A percentile compares a stretch with the other conserved stretches of the same genome.
These are phyloP conservation scores for Tulasnella sp. DNA, from an alignment of 768 basidiomycete genomes.

Conservation along the genomic window DNA sequence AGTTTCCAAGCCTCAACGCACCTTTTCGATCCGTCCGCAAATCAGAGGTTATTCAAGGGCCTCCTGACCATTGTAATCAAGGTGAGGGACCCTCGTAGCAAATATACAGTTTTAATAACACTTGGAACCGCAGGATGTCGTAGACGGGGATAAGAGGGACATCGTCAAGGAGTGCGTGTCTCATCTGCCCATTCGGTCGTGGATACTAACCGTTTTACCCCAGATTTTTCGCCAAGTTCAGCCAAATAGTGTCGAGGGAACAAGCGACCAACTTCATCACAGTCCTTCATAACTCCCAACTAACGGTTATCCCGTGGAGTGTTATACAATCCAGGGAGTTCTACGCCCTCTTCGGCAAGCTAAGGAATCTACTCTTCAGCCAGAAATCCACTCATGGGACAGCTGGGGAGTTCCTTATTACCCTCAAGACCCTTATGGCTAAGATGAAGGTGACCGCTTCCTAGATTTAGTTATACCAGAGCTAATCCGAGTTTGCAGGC, in stretches of 20 bases:
- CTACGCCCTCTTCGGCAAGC: constrained; percentile 48
- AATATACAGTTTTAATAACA: too few relatives aligned
- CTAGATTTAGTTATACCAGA: too few relatives aligned
- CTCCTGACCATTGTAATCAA: constrained; percentile 62
- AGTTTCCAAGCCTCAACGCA: constrained; percentile 32
- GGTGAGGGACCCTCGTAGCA: constrained; percentile 33
- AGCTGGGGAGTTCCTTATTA: constrained; percentile 53
- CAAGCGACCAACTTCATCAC: constrained; percentile 61
- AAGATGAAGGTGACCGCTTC: too few relatives aligned
- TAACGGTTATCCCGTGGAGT: constrained; percentile 62
- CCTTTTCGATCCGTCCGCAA: constrained; percentile 55
- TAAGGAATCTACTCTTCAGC: constrained; percentile 48
- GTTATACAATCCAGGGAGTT: constrained; percentile 61
- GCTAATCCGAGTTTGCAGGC: not conserved
- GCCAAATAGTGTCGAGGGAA: constrained; percentile 57
- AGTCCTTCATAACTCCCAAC: constrained; percentile 50
- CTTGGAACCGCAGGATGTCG: constrained; percentile 48
- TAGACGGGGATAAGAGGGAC: constrained; percentile 55
- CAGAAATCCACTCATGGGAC: constrained; percentile 48
- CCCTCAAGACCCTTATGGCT: constrained; percentile 62
- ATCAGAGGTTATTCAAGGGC: constrained; percentile 56
- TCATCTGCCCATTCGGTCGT: too few relatives aligned
- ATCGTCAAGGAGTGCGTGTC: constrained; percentile 51
- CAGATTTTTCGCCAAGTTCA: constrained; percentile 54
- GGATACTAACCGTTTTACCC: too few relatives aligned